Evolutionary conservation across 805 yeast species (phyloP), one percentile per base, ranked within the genome.

Genomic region (Teunomyces cretensis): DNA sequence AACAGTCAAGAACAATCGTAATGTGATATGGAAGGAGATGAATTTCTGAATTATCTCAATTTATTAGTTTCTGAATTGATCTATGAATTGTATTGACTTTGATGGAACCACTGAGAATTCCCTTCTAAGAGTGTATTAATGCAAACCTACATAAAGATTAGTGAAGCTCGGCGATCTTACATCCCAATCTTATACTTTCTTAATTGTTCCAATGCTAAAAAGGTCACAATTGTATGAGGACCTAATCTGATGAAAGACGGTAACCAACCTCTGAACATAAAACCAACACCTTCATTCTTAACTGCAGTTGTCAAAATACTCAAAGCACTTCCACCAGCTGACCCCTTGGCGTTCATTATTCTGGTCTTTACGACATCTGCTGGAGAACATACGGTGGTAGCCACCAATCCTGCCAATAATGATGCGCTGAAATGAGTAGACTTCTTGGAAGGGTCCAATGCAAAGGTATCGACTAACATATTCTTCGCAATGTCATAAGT

Each of bases 341-440:
- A 54, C 1, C 70, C 73, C 44, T 76, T 72, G 32, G 77, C 78
- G 65, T 86, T 84, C 96, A 88, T 88, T 47, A 88, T 86, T 58
- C 95, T 74, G 2, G 96, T 89, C 64, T 89, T 89, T 40, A 88
- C 83, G 2, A 88, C 96, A 64, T 88, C 96, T 8, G 91, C 96
- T 1, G 96, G 96, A 1, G 96, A 87, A 62, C 96, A 89, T 14
- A 88, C 86, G 0, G 96, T 89, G 0, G 96, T 88, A 6, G 96
- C 96, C 4, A 88, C 88, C 30, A 88, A 68, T 13, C 96, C 96
- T 1, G 96, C 96, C 50, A 85, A 58, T 49, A 88, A 70, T 3
- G 92, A 84, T 0, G 96, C 88, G 28, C 82, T 61, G 58, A 88
- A 88, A 63, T 88, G 96, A 2, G 96, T 88, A 0, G 81, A 55